A percentile compares a stretch with the other conserved stretches of the same genome.
Conservation (phyloP, 306 rosid genomes). For the Malus asiatica region DNA sequence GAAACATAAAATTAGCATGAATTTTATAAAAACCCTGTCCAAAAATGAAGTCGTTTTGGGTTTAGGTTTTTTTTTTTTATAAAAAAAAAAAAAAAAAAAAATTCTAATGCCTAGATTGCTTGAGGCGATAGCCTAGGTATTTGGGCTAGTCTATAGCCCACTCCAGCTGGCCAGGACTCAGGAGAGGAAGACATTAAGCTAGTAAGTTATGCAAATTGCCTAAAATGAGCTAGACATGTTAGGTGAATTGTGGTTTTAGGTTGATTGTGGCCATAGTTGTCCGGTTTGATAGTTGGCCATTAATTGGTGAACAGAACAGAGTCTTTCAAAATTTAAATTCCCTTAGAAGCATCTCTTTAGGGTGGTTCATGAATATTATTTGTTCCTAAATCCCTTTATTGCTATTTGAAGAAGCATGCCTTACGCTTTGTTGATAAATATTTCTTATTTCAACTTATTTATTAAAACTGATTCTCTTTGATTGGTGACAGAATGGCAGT, state of each 20-base stretch:
- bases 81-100: too few relatives aligned
- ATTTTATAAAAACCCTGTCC: too few relatives aligned
- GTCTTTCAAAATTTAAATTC: neutral
- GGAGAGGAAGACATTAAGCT: neutral
- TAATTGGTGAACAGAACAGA: neutral
- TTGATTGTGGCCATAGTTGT: neutral
- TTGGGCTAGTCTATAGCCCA: too few relatives aligned
- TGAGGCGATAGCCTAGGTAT: too few relatives aligned
- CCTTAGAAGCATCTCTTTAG: neutral
- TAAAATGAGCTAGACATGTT: neutral
- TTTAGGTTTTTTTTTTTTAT: too few relatives aligned
- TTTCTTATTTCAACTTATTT: constrained; percentile 19
- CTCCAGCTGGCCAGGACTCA: neutral
- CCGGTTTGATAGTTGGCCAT: neutral
- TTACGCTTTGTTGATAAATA: neutral
- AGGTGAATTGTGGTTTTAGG: neutral
- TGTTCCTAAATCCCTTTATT: neutral
- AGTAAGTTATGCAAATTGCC: neutral
- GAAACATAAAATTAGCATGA: too few relatives aligned
- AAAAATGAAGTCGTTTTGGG: too few relatives aligned
- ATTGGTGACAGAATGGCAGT: constrained; percentile 77
- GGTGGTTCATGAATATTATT: neutral
- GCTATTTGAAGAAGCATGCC: neutral
- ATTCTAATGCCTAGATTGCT: too few relatives aligned
- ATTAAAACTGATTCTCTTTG: constrained; percentile 38